These are phyloP conservation scores for Theobroma grandiflorum DNA, from an alignment of 441 rosid species.

Conservation along the genomic window DNA sequence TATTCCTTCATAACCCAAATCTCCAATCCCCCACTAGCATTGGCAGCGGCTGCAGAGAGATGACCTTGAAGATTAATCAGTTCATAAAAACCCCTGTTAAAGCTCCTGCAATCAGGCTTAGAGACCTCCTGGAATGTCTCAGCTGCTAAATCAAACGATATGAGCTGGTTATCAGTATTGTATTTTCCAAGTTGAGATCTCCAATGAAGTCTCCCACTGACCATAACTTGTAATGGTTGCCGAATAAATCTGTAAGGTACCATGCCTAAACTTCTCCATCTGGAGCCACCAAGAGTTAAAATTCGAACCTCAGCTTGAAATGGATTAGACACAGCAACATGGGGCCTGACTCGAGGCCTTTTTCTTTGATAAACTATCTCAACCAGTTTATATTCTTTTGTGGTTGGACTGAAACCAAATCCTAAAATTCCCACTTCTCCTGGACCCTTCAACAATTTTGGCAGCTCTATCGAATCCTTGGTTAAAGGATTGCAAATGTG, in stretches of 20 bases:
- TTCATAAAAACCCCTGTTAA: constrained; percentile 58
- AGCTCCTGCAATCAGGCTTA: constrained; percentile 63
- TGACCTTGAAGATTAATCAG: constrained; percentile 61
- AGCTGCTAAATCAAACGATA: constrained; percentile 72
- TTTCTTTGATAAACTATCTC: constrained; percentile 70
- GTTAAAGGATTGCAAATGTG: constrained; percentile 81
- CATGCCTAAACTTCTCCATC: constrained; percentile 76
- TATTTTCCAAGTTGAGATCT: constrained; percentile 56
- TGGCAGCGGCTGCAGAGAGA: constrained; percentile 61
- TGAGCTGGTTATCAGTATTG: constrained; percentile 54
- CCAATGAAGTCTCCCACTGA: constrained; percentile 82
- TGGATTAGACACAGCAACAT: constrained; percentile 35
- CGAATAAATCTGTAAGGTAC: constrained; percentile 54
- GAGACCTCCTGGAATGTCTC: constrained; percentile 78
- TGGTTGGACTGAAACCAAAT: constrained; percentile 67
- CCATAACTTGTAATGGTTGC: constrained; percentile 61
- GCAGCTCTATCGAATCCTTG: constrained; percentile 53
- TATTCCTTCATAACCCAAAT: constrained; percentile 87
- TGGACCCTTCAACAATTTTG: constrained; percentile 55
- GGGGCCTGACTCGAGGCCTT: constrained; percentile 26
- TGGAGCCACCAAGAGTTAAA: constrained; percentile 55
- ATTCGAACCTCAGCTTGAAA: constrained; percentile 73
- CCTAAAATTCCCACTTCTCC: constrained; percentile 74
- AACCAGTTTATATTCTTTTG: constrained; percentile 67
- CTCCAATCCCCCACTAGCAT: constrained; percentile 67